Conservation (phyloP, 495 filamentous ascomycete species). For the Podospora didyma region DNA sequence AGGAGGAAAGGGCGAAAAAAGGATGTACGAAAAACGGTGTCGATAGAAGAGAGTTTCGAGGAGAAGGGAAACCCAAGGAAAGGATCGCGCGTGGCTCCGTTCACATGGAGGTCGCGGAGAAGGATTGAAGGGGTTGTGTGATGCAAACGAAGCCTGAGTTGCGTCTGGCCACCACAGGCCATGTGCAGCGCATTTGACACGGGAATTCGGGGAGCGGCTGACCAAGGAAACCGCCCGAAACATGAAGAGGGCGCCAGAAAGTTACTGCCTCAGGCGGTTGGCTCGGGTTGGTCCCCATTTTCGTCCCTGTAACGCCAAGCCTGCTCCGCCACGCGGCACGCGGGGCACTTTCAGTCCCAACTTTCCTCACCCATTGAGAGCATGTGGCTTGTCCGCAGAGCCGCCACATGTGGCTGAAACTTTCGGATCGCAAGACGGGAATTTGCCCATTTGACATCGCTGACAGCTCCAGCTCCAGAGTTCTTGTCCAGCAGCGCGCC, state of each 20-base stretch:
- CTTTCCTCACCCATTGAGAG: not conserved
- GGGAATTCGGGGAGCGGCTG: not conserved
- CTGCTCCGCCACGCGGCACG: not conserved
- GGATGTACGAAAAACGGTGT: too few relatives aligned
- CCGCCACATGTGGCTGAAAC: not conserved
- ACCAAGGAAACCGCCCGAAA: not conserved
- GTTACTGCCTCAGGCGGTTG: not conserved
- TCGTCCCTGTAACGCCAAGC: not conserved
- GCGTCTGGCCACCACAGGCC: too few relatives aligned
- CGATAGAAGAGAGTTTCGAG: too few relatives aligned
- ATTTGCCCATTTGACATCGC: not conserved
- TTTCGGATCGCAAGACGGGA: not conserved
- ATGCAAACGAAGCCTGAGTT: too few relatives aligned
- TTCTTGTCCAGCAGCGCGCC: not conserved
- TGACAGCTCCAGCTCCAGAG: not conserved
- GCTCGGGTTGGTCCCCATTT: not conserved
- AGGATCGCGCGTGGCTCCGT: too few relatives aligned
- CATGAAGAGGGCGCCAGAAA: not conserved
- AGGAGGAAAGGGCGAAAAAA: too few relatives aligned
- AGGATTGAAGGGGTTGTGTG: too few relatives aligned
- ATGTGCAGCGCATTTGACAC: not conserved
- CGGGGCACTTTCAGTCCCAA: not conserved
- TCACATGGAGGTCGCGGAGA: too few relatives aligned
- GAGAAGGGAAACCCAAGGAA: too few relatives aligned
- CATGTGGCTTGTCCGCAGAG: not conserved